Evolutionary conservation across 805 yeast species (phyloP), one percentile per base, ranked within the genome.

Genomic region (Cyberlindnera xylosilytica): DNA sequence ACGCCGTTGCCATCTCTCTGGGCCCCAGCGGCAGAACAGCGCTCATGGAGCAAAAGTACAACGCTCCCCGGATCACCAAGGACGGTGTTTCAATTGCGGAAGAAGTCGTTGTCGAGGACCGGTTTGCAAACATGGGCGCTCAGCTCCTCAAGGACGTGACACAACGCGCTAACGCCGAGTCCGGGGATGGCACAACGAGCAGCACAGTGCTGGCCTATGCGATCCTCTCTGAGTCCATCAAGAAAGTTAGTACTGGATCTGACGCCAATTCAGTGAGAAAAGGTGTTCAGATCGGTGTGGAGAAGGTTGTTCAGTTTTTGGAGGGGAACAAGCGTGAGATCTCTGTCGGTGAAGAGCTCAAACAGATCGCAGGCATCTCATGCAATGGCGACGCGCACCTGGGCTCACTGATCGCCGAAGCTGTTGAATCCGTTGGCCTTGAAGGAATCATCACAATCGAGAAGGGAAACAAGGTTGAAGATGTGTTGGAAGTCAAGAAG

Each of bases 21-120:
- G 99, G 99, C 40, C 99, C 99, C 58, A 90, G 90, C 68, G 99
- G 99, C 61, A 83, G 99, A 69, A 91, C 89, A 60, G 99, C 89
- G 29, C 76, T 91, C 56, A 90, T 93, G 63, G 98, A 91, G 72
- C 99, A 93, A 72, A 84, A 87, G 50, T 93, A 87, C 55, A 97
- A 97, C 53, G 79, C 96, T 40, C 99, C 99, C 57, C 91, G 91
- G 74, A 91, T 91, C 76, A 91, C 99, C 69, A 91, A 91, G 73
- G 99, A 91, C 66, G 99, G 99, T 78, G 97, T 89, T 39, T 88
- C 98, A 36, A 97, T 91, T 46, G 99, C 99, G 49, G 79, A 76
- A 61, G 81, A 95, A 42, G 80, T 91, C 58, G 77, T 79, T 32
- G 72, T 93, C 54, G 72, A 83, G 64, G 95, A 93, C 73, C 87